Base-by-base conservation (phyloP, 768 basidiomycete species). In the Tylopilus balloui region DNA sequence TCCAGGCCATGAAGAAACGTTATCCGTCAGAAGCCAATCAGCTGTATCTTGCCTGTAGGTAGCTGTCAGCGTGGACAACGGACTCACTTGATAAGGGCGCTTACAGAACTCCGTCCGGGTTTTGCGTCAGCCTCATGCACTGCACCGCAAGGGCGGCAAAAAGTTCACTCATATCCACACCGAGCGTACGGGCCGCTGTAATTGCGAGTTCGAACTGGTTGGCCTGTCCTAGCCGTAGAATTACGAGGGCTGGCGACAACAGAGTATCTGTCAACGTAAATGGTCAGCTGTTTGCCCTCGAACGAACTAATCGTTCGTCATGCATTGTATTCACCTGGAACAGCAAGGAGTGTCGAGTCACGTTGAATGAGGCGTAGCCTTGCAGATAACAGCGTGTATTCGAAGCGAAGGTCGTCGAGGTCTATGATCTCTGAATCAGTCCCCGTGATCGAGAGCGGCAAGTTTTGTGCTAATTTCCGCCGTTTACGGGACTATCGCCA, bases 81-180 rank as follows among this genome's bases (percentile, higher is more conserved):
- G 47, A 31, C 32, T 39, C 37, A 6, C 15, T 46, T 8, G n/a
- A 42, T 9, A 42, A 31, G 31, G 50, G 46, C 35, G 69, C 78
- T 58, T 66, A 88, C 88, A 82, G 61, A 45, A 79, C 70, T 8
- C 74, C 67, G 57, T 84, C 79, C 6, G 80, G 75, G 50, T 79
- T 78, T 58, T 75, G 78, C 51, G 86, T 78, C 36, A 96, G 71
- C 50, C 84, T 80, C 40, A 94, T 67, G 66, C 93, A 96, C 61
- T 90, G 84, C 31, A 71, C 73, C 0, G 92, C 83, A 53, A 98
- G 70, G 53, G 80, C 76, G 35, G 79, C 78, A 61, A 98, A 95
- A 11, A 95, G 60, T 53, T 91, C 86, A 3, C 83, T 81, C 87
- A 97, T 89, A 65, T 96, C 91, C 35, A 92, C 81, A 28, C 80